Evolutionary conservation across 2,329 filamentous ascomycete genomes (phyloP).

Genomic region (Penicillium corylophilum): DNA sequence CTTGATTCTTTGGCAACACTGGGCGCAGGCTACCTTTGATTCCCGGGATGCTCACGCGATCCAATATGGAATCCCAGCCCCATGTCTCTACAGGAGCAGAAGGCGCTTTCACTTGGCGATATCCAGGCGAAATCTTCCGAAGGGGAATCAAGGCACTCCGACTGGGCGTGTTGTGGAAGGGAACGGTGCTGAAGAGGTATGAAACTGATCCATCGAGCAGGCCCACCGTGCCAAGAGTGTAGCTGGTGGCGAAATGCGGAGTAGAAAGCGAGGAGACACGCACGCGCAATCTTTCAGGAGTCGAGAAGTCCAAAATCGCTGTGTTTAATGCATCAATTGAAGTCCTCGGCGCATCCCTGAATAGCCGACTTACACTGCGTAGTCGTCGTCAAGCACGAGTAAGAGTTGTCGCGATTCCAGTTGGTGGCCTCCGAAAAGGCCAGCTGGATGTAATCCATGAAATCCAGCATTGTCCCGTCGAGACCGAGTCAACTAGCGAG

Average conservation of each 20-base stretch:
- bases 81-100: slow-evolving; percentile 34
- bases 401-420: slow-evolving; percentile 92
- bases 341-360: slow-evolving; percentile 14
- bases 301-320: slow-evolving; percentile 86
- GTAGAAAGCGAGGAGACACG: slow-evolving; percentile 89
- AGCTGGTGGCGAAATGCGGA: slow-evolving; percentile 90
- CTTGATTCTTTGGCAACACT: slow-evolving; percentile 62
- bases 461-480: slow-evolving; percentile 72
- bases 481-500: slow-evolving; percentile 4
- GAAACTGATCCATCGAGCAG: slow-evolving; percentile 95
- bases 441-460: slow-evolving; percentile 95
- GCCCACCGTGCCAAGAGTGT: slow-evolving; percentile 84
- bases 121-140: slow-evolving; percentile 75
- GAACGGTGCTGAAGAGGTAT: slow-evolving; percentile 89
- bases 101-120: slow-evolving; percentile 66
- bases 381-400: slow-evolving; percentile 80
- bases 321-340: slow-evolving; percentile 4
- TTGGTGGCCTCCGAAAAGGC: slow-evolving; percentile 82
- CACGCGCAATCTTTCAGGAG: slow-evolving; percentile 78
- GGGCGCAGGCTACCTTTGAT: slow-evolving; percentile 8
- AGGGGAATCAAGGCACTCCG: slow-evolving; percentile 75
- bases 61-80: slow-evolving; percentile 33
- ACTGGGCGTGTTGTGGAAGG: slow-evolving; percentile 64
- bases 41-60: slow-evolving; percentile 21
- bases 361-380: slow-evolving; percentile 62